phyloP scores from a whole-genome alignment of 1,284 basidiomycete species.

The Cryptococcus sp. region DNA sequence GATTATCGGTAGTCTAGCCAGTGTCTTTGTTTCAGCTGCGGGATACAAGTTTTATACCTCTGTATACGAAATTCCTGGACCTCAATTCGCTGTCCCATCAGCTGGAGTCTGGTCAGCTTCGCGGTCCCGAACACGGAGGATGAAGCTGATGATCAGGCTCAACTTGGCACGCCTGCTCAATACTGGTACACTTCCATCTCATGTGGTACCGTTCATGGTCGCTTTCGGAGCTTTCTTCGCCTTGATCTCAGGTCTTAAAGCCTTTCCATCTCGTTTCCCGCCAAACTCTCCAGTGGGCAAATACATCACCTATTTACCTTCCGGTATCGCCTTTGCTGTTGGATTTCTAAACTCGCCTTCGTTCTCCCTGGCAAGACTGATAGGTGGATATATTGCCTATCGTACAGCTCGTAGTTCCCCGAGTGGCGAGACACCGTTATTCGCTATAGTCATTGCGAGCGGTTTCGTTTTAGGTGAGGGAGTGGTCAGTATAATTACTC shows the following conservation, averaged over 20 bases:
- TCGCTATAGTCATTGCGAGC: constrained; percentile 80
- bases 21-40: constrained; percentile 80
- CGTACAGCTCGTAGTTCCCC: constrained; percentile 53
- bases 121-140: background rate
- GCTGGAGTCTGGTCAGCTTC: constrained; percentile 61
- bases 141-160: constrained; percentile 59
- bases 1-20: constrained; percentile 78
- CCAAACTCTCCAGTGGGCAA: constrained; percentile 12
- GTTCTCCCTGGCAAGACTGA: constrained; percentile 84
- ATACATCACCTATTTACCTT: constrained; percentile 68
- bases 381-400: constrained; percentile 80
- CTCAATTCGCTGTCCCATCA: constrained; percentile 88
- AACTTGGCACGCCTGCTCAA: constrained; percentile 80
- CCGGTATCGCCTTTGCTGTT: constrained; percentile 76
- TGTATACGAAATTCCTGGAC: constrained; percentile 71
- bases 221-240: constrained; percentile 68
- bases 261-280: constrained; percentile 50
- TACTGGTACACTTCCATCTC: constrained; percentile 73
- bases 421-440: constrained; percentile 57
- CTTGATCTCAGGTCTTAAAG: constrained; percentile 63
- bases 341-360: constrained; percentile 90
- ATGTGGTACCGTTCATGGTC: constrained; percentile 76
- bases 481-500: constrained; percentile 74
- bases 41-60: constrained; percentile 83
- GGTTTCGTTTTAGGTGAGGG: constrained; percentile 94